phyloP scores from a whole-genome alignment of 305 asterid genomes.

The Fraxinus ornus region DNA sequence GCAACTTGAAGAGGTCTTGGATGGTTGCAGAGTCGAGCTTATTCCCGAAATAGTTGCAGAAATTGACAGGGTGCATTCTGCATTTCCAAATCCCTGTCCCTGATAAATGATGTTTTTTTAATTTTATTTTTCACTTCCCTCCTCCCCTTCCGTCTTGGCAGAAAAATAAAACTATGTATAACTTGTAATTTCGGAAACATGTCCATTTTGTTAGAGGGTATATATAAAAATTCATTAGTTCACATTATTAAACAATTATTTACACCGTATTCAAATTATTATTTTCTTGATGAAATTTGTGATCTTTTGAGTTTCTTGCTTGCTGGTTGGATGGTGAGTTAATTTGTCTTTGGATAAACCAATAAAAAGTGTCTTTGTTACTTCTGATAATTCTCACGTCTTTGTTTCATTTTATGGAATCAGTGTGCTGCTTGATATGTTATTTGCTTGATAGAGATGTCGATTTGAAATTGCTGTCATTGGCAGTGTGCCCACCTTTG shows the following conservation, averaged over 20 bases:
- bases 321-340: background rate
- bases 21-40: constrained; percentile 56
- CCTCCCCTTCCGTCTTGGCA: background rate
- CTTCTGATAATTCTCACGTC: background rate
- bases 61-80: constrained; percentile 17
- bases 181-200: background rate
- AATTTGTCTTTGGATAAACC: background rate
- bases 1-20: constrained; percentile 69
- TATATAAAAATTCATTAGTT: no score
- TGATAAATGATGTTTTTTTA: constrained; percentile 16
- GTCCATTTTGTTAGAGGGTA: background rate
- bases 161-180: background rate
- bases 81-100: constrained; percentile 70
- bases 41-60: constrained; percentile 56
- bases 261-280: no score
- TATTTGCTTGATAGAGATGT: background rate
- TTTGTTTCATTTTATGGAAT: background rate
- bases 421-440: background rate
- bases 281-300: background rate
- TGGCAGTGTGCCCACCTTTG: background rate
- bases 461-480: background rate
- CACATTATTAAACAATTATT: no score
- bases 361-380: background rate
- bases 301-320: background rate
- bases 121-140: background rate